Base-by-base conservation (phyloP, 2,329 filamentous ascomycete species). In the Beauveria australis region DNA sequence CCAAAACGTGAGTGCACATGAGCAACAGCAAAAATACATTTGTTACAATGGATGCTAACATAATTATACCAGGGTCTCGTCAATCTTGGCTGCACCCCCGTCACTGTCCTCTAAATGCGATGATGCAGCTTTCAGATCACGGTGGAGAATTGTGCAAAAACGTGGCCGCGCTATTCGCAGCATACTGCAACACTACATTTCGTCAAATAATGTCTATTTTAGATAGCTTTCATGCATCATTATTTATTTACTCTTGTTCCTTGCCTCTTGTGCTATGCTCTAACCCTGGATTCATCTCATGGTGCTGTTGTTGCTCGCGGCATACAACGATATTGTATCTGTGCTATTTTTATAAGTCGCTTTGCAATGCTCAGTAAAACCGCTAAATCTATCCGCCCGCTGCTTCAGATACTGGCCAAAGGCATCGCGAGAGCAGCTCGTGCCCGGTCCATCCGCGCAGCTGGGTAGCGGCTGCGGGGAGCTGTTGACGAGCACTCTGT, bases 401-500 rank as follows among this genome's bases (percentile, higher is more conserved):
- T 73, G 66, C 62, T 73, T 44, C 26, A 79, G n/a, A 61, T 76
- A 79, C 16, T 64, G 62, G 61, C 72, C 67, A 49, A 79, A 78
- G 1, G 69, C 72, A 4, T 66, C 62, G 56, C 73, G 66, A 8
- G 77, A 76, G 66, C 78, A 80, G 58, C 69, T 75, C 9, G 74
- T 76, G 2, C 75, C 77, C 0, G 78, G 78, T 0, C 78, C 78
- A 60, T 77, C 76, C 0, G 65, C 70, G 61, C 78, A 80, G 53
- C 69, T 71, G 0, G 75, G 72, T 57, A 79, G 63, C 18, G 71
- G 69, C 64, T 78, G 76, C 5, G 76, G 75, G 5, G 75, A 71
- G 64, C 70, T 75, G 67, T 79, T 79, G 46, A 78, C 74, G 5
- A 79, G 68, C 9, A 73, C 73, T n/a, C 76, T 73, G 66, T 78